Conservation (phyloP, 164 flowering plant species). For the Vitis rotundifolia region DNA sequence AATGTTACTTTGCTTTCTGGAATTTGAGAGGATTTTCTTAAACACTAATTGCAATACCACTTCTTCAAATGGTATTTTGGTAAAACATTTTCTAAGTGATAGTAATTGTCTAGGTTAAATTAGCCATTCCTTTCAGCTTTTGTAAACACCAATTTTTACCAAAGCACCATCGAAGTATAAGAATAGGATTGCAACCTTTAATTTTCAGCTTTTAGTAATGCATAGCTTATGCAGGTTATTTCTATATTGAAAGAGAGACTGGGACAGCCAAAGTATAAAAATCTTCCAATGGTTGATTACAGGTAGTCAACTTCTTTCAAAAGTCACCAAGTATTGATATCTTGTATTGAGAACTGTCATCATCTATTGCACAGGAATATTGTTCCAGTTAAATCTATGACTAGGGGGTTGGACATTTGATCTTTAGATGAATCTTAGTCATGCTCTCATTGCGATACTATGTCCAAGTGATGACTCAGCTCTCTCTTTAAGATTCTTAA, state of each 20-base stretch:
- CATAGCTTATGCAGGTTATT: constrained; percentile 51
- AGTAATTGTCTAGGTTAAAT: too few relatives aligned
- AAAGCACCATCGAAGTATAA: too few relatives aligned
- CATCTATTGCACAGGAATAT: not conserved
- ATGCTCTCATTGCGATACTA: too few relatives aligned
- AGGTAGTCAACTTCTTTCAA: constrained; percentile 37
- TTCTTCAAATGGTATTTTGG: not conserved
- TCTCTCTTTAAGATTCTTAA: too few relatives aligned
- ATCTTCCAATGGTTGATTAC: constrained; percentile 69
- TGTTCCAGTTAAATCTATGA: too few relatives aligned
- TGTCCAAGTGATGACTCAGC: too few relatives aligned
- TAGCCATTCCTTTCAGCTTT: too few relatives aligned
- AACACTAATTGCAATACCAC: not conserved
- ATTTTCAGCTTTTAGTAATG: constrained; percentile 2
- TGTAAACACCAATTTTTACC: too few relatives aligned
- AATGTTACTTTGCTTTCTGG: not conserved
- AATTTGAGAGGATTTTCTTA: not conserved
- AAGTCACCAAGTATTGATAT: not conserved
- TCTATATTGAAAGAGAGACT: constrained; percentile 68
- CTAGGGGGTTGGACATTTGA: too few relatives aligned
- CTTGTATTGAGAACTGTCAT: too few relatives aligned
- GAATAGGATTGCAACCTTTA: not conserved
- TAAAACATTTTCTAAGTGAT: not conserved
- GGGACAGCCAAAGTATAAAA: constrained; percentile 53
- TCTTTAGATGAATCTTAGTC: too few relatives aligned